These are phyloP conservation scores for Penicillium diatomitis DNA, from an alignment of 495 filamentous ascomycete species.

Conservation along the genomic window DNA sequence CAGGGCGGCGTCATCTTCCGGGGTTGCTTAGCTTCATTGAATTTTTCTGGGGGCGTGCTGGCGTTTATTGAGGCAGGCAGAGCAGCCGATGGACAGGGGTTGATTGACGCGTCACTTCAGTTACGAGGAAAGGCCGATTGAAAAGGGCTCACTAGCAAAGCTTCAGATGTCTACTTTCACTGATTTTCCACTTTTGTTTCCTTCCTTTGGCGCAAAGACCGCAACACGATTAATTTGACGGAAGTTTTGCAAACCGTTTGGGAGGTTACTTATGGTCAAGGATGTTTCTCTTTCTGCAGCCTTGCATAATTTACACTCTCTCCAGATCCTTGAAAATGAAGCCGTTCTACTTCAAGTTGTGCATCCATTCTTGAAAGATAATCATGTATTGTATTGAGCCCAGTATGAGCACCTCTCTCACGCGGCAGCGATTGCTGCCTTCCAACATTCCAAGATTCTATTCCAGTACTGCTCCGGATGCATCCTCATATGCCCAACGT, in stretches of 20 bases:
- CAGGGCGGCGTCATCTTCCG: not conserved
- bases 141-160: too few relatives aligned
- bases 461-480: slow-evolving; percentile 46
- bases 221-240: too few relatives aligned
- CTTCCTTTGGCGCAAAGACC: not conserved
- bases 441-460: slow-evolving; percentile 36
- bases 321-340: too few relatives aligned
- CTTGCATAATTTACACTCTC: too few relatives aligned
- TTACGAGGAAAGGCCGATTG: too few relatives aligned
- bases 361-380: too few relatives aligned
- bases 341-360: too few relatives aligned
- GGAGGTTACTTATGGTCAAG: too few relatives aligned
- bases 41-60: not conserved
- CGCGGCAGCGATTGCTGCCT: slow-evolving; percentile 3
- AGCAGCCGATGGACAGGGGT: not conserved
- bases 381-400: too few relatives aligned
- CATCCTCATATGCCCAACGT: slow-evolving; percentile 47
- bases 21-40: not conserved
- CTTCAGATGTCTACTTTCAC: not conserved
- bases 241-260: too few relatives aligned
- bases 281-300: too few relatives aligned
- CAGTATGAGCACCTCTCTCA: not conserved
- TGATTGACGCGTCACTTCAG: too few relatives aligned
- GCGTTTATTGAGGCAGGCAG: not conserved
- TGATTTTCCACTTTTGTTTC: not conserved